Base-by-base conservation (phyloP, 371 early-diverging fungal species). In the Blastocladiella emersonii region DNA sequence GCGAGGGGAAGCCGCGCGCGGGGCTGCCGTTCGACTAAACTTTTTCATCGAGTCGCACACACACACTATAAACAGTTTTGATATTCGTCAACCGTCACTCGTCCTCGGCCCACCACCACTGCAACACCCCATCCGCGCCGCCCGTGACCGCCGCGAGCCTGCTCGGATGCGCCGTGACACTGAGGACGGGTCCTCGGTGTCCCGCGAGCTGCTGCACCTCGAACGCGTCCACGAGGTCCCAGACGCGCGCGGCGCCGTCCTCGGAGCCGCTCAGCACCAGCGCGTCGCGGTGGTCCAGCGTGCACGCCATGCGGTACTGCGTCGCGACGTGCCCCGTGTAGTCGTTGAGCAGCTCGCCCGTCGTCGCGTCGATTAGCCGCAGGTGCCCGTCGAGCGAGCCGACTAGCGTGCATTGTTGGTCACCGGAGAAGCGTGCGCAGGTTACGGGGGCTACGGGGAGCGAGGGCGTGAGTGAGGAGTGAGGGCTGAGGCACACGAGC, bases 191-290 rank as follows among this genome's bases (percentile, higher is more conserved):
- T 25, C 76, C 74, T 34, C 67, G 57, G 43, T 80, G 78, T 32
- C 25, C 27, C 13, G 72, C 61, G 12, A 72, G 37, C 25, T 61
- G 60, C 13, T 63, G 55, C 10, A 68, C 62, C 23, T 64, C 30
- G 5, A 56, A 71, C 37, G 76, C 88, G 67, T 86, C 88, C 13
- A 89, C 73, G 34, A 89, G 73, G 72, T 92, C 89, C 90, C 93
- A 95, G 56, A 88, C 76, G 66, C 79, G 81, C 3, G 94, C 82
- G 48, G 74, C 72, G n/a, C 92, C 93, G 66, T 93, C 91, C 68
- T 95, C 95, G 32, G 90, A 89, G 7, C 96, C 96, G 62, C 90
- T 87, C 44, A 91, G 75, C 2, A 90, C 89, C 67, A 82, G 68
- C 0, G 86, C 81, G 65, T 90, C 92, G 41, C 78, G 81, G 62